These are phyloP conservation scores for Jatropha curcas DNA, from an alignment of 345 rosid genomes.

Conservation along the genomic window DNA sequence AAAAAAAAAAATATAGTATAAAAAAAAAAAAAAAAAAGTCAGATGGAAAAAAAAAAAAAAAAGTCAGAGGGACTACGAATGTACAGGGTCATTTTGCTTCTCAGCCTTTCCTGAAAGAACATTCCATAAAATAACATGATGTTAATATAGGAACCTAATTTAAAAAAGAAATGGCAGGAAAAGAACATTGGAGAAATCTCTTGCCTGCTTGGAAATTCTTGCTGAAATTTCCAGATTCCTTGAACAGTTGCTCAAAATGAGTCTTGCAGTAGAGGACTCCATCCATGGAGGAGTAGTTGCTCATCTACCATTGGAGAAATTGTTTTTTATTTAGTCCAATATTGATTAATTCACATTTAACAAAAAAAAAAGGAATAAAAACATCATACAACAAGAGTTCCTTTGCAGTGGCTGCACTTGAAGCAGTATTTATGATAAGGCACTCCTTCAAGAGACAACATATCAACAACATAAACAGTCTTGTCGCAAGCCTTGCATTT, in stretches of 20 bases:
- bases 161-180: neutral
- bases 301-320: slow-evolving; percentile 62
- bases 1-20: no score
- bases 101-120: slow-evolving; percentile 29
- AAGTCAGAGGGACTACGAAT: neutral
- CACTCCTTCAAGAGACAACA: slow-evolving; percentile 79
- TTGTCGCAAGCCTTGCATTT: slow-evolving; percentile 91
- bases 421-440: slow-evolving; percentile 91
- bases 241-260: slow-evolving; percentile 97
- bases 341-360: no score
- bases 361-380: no score
- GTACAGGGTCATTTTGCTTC: slow-evolving; percentile 54
- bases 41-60: neutral
- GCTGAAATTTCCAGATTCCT: slow-evolving; percentile 98
- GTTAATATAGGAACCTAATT: neutral
- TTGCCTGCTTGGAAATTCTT: slow-evolving; percentile 84
- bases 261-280: slow-evolving; percentile 95
- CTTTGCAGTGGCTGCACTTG: slow-evolving; percentile 94
- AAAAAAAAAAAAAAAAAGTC: no score
- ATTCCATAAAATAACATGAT: neutral
- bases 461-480: slow-evolving; percentile 84
- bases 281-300: slow-evolving; percentile 98
- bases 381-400: slow-evolving; percentile 62
- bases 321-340: no score
- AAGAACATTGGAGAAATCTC: neutral